Base-by-base conservation (phyloP, 352 stramenopile genomes). In the Globisporangium camurandrum region DNA sequence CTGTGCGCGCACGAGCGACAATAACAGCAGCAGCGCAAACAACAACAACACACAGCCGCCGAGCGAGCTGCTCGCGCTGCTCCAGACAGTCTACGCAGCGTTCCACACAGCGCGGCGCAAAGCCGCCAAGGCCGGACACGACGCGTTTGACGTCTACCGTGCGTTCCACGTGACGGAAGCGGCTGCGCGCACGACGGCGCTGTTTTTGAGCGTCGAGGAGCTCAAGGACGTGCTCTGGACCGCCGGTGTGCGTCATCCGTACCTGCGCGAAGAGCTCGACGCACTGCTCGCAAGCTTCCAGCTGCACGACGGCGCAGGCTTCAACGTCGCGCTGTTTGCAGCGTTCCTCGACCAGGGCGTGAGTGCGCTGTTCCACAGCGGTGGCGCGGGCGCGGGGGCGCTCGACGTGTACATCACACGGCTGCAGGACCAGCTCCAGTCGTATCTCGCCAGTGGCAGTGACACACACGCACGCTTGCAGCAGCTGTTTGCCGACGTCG, bases 161-260 rank as follows among this genome's bases (percentile, higher is more conserved):
- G 68, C 66, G 9, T 80, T 88, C 27, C 58, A 67, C 0, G 51
- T 84, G 26, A 57, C 67, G 10, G 63, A 67, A 27, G 62, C 75
- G 20, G 60, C 62, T 2, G 44, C 33, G 4, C 19, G 16, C 16
- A 53, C 62, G 12, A 61, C 67, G 23, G 67, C 48, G 37, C 34
- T 84, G 19, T 66, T 64, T 16, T 20, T 92, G 2, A 75, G 64
- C 8, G 57, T 63, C 8, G 68, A 86, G 11, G 75, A 92, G 11
- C 71, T 92, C 12, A 86, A 80, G 46, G 75, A 92, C 42, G 61
- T 86, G 27, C 37, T 92, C 42, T 92, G 80, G 80, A 55, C 65
- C 20, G 64, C 69, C 10, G 72, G 71, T 12, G 54, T 88, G 0
- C 73, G 69, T 0, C 72, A 88, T 36, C 77, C 80, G 7, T 91